Evolutionary conservation across 257 asterid species (phyloP).

Genomic region (Verbena officinalis): DNA sequence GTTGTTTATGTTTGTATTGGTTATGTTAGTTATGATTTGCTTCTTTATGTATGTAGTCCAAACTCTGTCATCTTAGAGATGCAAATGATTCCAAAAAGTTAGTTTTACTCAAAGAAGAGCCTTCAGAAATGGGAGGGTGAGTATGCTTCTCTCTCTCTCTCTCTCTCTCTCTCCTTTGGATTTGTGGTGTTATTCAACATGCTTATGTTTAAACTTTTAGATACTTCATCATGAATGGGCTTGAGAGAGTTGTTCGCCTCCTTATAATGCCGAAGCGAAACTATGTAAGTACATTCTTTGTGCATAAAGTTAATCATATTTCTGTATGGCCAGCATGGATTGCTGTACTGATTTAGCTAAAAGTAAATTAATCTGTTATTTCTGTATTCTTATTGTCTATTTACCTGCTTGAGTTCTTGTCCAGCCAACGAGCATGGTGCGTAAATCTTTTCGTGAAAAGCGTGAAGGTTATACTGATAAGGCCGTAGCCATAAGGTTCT

Average conservation of each 20-base stretch:
- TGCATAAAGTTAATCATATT: slow-evolving; percentile 19
- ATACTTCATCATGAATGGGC: slow-evolving; percentile 94
- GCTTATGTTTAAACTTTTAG: slow-evolving; percentile 38
- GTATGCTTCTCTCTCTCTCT: slow-evolving; percentile 33
- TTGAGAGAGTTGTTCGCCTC: slow-evolving; percentile 88
- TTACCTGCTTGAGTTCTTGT: slow-evolving; percentile 31
- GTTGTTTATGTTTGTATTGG: slow-evolving; percentile 15
- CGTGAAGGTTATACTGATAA: slow-evolving; percentile 95
- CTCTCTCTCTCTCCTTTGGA: slow-evolving; percentile 8
- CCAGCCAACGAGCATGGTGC: slow-evolving; percentile 86
- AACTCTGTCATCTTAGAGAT: slow-evolving; percentile 66
- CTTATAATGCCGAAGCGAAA: slow-evolving; percentile 82
- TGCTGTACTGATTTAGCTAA: neutral
- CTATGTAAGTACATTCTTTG: slow-evolving; percentile 61
- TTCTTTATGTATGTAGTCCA: slow-evolving; percentile 62
- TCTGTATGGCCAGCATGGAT: slow-evolving; percentile 2
- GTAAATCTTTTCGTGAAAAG: slow-evolving; percentile 83
- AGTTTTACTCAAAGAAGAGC: slow-evolving; percentile 71
- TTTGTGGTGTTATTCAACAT: slow-evolving; percentile 3
- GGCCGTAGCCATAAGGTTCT: slow-evolving; percentile 90
- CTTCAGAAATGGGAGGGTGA: slow-evolving; percentile 99
- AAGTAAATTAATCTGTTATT: neutral
- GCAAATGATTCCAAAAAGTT: slow-evolving; percentile 57
- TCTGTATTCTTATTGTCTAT: slow-evolving; percentile 20
- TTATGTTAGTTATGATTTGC: slow-evolving; percentile 7